phyloP scores from a whole-genome alignment of 108 stramenopile genomes.

The Nannochloropsis salina region DNA sequence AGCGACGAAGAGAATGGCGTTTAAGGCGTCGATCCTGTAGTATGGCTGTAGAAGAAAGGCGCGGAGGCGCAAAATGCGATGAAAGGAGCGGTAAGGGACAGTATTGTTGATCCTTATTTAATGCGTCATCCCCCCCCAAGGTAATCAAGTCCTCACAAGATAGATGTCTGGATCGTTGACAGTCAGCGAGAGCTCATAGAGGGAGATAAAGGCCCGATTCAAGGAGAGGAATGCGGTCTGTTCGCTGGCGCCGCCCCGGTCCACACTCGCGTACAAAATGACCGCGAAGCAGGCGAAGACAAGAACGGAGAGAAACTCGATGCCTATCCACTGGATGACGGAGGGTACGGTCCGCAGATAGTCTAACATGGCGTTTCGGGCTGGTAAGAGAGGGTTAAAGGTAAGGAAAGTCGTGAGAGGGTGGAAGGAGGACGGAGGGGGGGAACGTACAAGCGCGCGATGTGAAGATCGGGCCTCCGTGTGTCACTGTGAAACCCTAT shows the following conservation, averaged over 20 bases:
- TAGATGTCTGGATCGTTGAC: not conserved
- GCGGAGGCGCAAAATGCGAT: not conserved
- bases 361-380: constrained; percentile 3
- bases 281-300: not conserved
- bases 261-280: not conserved
- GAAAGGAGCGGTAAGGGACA: not conserved
- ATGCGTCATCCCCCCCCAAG: no score
- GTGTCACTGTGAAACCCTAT: no score
- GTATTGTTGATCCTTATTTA: no score
- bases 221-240: not conserved
- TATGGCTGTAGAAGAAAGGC: not conserved
- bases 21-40: not conserved
- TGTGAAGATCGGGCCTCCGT: no score
- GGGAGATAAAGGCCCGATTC: not conserved
- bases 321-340: not conserved
- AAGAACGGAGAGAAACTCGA: not conserved
- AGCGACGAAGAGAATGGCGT: not conserved
- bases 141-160: not conserved
- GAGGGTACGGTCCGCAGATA: not conserved
- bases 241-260: not conserved
- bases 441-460: no score
- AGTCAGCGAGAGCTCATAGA: not conserved
- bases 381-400: not conserved
- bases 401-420: not conserved
- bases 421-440: not conserved